Evolutionary conservation across 1,284 basidiomycete genomes (phyloP).

Genomic region (Ustilago sp.): DNA sequence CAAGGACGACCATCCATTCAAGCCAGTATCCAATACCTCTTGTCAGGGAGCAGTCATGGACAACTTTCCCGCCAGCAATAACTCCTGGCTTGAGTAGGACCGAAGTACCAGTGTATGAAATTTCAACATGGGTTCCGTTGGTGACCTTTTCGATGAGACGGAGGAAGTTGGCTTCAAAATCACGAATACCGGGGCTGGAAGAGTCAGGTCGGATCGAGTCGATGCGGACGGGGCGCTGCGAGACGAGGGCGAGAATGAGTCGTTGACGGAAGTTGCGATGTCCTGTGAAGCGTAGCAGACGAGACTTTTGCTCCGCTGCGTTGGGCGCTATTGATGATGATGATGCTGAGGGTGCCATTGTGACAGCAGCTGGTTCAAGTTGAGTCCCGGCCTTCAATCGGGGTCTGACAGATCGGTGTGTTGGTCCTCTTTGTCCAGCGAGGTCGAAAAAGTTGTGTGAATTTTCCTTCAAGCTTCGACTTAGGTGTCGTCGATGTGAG

Average conservation of each 20-base stretch:
- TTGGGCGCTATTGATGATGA: conserved; percentile 15
- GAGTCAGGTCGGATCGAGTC: conserved; percentile 91
- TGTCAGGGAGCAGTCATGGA: conserved; percentile 87
- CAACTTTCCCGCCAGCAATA: conserved; percentile 83
- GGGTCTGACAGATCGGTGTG: background rate
- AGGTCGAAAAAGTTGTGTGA: background rate
- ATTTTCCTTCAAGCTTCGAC: background rate
- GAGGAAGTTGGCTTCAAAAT: conserved; percentile 92
- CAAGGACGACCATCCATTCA: conserved; percentile 88
- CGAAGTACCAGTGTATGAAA: conserved; percentile 80
- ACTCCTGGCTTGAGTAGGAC: conserved; percentile 88
- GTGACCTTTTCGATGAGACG: conserved; percentile 90
- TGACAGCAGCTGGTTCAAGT: background rate
- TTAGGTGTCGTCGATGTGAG: background rate
- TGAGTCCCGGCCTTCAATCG: background rate
- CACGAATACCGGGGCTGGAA: conserved; percentile 91
- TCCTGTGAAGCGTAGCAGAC: conserved; percentile 76
- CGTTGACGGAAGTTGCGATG: conserved; percentile 87
- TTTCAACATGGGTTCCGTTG: conserved; percentile 95
- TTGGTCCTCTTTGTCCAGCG: no score
- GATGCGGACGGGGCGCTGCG: conserved; percentile 86
- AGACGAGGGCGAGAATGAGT: conserved; percentile 86
- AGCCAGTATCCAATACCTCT: conserved; percentile 93
- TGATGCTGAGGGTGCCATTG: conserved; percentile 30
- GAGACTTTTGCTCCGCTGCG: conserved; percentile 34